Evolutionary conservation across 768 basidiomycete genomes (phyloP).

Genomic region (Trichaptum fuscoviolaceum): DNA sequence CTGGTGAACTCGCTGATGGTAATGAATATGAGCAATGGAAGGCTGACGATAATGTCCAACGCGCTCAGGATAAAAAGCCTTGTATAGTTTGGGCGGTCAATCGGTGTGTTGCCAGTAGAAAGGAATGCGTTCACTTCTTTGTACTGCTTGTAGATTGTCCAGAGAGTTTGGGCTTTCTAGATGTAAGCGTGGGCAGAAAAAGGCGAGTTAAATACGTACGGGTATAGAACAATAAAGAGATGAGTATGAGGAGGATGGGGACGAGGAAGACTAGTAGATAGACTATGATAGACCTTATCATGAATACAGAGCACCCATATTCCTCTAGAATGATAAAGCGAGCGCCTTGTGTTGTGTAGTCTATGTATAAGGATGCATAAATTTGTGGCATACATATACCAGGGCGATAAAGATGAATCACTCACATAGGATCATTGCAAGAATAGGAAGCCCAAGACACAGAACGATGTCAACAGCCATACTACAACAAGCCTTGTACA

Average conservation of each 20-base stretch:
- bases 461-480: neutral
- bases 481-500: neutral
- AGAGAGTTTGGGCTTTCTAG: neutral
- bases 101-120: neutral
- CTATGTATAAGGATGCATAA: constrained; percentile 13
- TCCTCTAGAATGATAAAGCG: constrained; percentile 27
- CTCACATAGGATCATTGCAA: neutral
- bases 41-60: neutral
- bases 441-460: neutral
- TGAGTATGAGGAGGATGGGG: neutral
- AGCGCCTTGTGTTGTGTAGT: constrained; percentile 27
- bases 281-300: neutral
- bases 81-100: neutral
- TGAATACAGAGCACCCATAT: constrained; percentile 21
- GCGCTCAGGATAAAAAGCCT: neutral
- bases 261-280: neutral
- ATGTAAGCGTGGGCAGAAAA: neutral
- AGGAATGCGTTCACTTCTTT: neutral
- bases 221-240: neutral
- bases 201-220: neutral
- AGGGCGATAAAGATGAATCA: neutral
- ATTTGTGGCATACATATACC: neutral
- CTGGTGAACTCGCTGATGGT: neutral
- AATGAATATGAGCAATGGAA: neutral
- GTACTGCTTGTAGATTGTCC: neutral